These are phyloP conservation scores for Fistulifera solaris DNA, from an alignment of 108 stramenopile genomes.

Conservation along the genomic window DNA sequence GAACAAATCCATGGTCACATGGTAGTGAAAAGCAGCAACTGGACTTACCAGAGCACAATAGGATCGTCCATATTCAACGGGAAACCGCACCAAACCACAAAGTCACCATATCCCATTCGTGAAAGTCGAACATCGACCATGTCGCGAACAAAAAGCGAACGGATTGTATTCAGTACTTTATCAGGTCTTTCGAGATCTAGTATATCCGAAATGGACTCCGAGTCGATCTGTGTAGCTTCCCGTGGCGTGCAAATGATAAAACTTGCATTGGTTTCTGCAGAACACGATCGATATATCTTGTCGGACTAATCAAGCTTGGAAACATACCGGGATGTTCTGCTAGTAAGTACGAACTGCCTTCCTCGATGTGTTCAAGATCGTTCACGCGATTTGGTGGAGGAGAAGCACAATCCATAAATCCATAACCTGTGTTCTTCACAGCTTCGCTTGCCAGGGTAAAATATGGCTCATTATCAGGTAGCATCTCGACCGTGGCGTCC, in stretches of 20 bases:
- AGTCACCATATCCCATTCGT: constrained; percentile 47
- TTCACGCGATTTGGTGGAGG: background rate
- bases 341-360: background rate
- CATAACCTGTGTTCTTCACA: background rate
- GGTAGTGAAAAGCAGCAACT: constrained; percentile 9
- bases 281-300: background rate
- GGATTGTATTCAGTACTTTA: constrained; percentile 29
- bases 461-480: constrained; percentile 19
- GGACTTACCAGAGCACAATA: constrained; percentile 5
- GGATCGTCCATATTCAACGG: constrained; percentile 23
- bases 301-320: background rate
- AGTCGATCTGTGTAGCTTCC: background rate
- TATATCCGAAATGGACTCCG: background rate
- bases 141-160: constrained; percentile 32
- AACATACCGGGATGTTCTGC: background rate
- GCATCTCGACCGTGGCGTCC: constrained; percentile 20
- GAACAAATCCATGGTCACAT: too few relatives aligned
- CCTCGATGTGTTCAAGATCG: background rate
- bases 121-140: constrained; percentile 34
- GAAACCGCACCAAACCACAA: constrained; percentile 28
- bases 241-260: background rate
- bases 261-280: background rate
- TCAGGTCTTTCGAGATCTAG: constrained; percentile 3
- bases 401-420: background rate
- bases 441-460: constrained; percentile 3